Evolutionary conservation across 345 rosid species (phyloP), one percentile per base, ranked within the genome.

Genomic region (Eucalyptus sp.): DNA sequence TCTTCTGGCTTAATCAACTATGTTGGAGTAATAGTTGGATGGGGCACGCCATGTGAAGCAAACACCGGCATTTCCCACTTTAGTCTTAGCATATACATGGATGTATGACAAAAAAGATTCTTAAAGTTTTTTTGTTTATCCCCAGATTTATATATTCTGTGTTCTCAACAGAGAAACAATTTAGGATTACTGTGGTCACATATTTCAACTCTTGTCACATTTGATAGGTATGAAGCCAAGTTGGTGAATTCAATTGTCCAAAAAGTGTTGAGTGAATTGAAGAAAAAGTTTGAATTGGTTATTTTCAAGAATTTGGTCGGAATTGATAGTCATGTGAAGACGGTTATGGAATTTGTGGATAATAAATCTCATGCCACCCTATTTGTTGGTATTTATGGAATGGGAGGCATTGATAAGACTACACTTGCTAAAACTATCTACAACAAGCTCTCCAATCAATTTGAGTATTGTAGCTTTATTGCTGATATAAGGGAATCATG

Each of bases 391-490:
- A 71, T 71, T 27, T 12, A 71, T 9, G 81, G 81, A 71, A 37
- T 71, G 44, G 81, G 46, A 33, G 81, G 81, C 46, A 71, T 71
- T 71, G 81, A 46, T 71, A 71, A 71, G 46, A 71, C 81, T 71
- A 18, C 81, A 0, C 81, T 71, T 71, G 81, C 81, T 0, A 71
- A 71, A 71, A 9, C 4, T 0, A 71, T 71, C 81, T 71, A 71
- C 81, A 71, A 71, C 81, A 37, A 37, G 46, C 46, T 71, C 25
- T 71, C 25, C 81, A 71, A 71, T 71, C 44, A 0, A 71, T 71
- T 71, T 71, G 44, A 71, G 24, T 0, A 18, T 18, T 0, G 2
- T 71, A 18, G 81, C 81, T 71, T 71, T 0, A 33, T 71, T 71
- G 14, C 4, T 10, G 0, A 71, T 18, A 18, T 37, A 71, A 71